Evolutionary conservation across 1,284 basidiomycete genomes (phyloP), one percentile per base, ranked within the genome.

Genomic region (Naganishia sp.): DNA sequence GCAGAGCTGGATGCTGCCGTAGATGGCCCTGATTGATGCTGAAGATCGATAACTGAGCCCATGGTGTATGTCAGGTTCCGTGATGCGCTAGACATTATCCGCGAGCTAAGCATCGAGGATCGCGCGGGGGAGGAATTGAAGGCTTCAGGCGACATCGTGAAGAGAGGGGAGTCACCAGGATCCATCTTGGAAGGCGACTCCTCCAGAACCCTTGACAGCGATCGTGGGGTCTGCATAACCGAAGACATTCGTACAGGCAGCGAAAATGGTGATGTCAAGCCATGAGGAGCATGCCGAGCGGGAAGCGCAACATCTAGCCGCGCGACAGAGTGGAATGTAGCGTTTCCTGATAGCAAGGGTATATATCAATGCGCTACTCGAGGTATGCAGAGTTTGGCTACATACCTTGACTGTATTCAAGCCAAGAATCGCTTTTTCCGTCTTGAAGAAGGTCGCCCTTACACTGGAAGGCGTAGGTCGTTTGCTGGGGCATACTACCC

Each of bases 21-120:
- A 17, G 47, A 35, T 13, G 35, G n/a, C 5, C 23, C 47, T 9
- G 47, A 51, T 35, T 23, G 47, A n/a, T 43, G 47, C n/a, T 28
- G 28, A 18, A 50, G 21, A 23, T 35, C 9, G 28, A 61, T n/a
- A 5, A 51, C 41, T 13, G 46, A 42, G 39, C 58, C 50, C 43
- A 35, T 50, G 2, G 32, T n/a, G 49, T 61, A 61, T 9, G 58
- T 61, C 47, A 61, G 50, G 28, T 41, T 61, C n/a, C 58, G 21
- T 13, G 47, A 50, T 25, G 58, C 58, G 4, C 21, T 51, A 4
- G 47, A 61, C 21, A 61, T 21, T 2, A 51, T 23, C 13, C 58
- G 47, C 15, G 47, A 25, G 18, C 47, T 61, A 39, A 51, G 49
- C 4, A 43, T 42, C 21, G 58, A 61, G 21, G 47, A 50, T 10